phyloP scores from a whole-genome alignment of 805 yeast species.

The Yarrowia osloensis region DNA sequence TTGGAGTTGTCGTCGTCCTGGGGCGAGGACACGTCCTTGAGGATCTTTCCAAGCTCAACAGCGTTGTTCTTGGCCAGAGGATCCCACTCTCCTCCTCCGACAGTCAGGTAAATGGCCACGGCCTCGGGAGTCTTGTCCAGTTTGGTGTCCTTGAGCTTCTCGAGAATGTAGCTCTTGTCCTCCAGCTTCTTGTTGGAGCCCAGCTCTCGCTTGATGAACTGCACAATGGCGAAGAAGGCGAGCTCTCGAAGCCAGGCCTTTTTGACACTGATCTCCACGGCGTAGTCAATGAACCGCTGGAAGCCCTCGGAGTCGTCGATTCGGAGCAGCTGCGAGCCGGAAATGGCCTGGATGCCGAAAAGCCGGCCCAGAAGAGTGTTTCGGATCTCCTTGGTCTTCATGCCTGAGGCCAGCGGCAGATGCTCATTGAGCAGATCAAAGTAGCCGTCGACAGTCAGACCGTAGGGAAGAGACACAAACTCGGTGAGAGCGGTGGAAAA shows the following conservation, averaged over 20 bases:
- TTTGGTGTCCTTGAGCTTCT: conserved; percentile 52
- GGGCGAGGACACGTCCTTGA: conserved; percentile 48
- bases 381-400: conserved; percentile 38
- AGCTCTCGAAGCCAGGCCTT: conserved; percentile 91
- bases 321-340: conserved; percentile 54
- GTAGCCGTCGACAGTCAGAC: conserved; percentile 47
- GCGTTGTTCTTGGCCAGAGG: conserved; percentile 75
- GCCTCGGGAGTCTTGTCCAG: conserved; percentile 77
- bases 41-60: conserved; percentile 58
- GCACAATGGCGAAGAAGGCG: conserved; percentile 67
- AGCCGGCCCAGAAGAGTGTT: conserved; percentile 68
- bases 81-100: conserved; percentile 53
- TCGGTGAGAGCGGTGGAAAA: conserved; percentile 87
- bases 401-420: conserved; percentile 39
- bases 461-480: conserved; percentile 36
- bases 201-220: conserved; percentile 39
- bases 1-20: conserved; percentile 41
- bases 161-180: conserved; percentile 41
- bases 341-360: conserved; percentile 77
- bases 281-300: conserved; percentile 47
- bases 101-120: conserved; percentile 62
- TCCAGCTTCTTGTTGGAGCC: conserved; percentile 7
- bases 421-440: conserved; percentile 44
- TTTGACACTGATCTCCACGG: conserved; percentile 58
- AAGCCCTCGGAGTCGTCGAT: conserved; percentile 40